phyloP scores from a whole-genome alignment of 306 rosid genomes.

The Mucuna pruriens region DNA sequence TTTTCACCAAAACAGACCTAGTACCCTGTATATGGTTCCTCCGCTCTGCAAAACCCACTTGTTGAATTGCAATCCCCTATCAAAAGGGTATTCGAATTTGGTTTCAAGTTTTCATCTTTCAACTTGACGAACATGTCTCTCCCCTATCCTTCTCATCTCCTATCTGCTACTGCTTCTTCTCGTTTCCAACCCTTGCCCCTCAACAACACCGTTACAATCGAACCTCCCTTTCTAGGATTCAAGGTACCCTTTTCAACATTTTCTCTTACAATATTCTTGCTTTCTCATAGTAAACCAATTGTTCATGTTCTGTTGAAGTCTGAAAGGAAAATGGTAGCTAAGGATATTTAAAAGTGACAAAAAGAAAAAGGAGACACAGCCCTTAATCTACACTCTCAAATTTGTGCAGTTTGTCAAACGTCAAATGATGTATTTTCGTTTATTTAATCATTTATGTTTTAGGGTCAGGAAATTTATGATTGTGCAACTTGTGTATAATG shows the following conservation, averaged over 20 bases:
- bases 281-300: not conserved
- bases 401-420: not conserved
- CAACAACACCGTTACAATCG: slow-evolving; percentile 32
- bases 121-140: slow-evolving; percentile 50
- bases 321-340: not conserved
- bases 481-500: not conserved
- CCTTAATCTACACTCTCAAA: not conserved
- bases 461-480: not conserved
- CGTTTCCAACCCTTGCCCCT: slow-evolving; percentile 47
- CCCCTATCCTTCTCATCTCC: slow-evolving; percentile 50
- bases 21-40: not conserved
- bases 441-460: not conserved
- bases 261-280: not conserved
- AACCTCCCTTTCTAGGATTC: slow-evolving; percentile 43
- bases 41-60: not conserved
- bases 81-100: slow-evolving; percentile 22
- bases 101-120: slow-evolving; percentile 39
- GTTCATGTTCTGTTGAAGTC: not conserved
- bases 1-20: not conserved
- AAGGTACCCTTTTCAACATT: slow-evolving; percentile 47
- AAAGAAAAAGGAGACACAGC: not conserved
- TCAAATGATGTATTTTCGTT: not conserved
- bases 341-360: not conserved
- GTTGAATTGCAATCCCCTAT: not conserved
- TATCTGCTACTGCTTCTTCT: slow-evolving; percentile 51